Conservation (phyloP, 1,284 basidiomycete genomes). For the Puccinia triticina region DNA sequence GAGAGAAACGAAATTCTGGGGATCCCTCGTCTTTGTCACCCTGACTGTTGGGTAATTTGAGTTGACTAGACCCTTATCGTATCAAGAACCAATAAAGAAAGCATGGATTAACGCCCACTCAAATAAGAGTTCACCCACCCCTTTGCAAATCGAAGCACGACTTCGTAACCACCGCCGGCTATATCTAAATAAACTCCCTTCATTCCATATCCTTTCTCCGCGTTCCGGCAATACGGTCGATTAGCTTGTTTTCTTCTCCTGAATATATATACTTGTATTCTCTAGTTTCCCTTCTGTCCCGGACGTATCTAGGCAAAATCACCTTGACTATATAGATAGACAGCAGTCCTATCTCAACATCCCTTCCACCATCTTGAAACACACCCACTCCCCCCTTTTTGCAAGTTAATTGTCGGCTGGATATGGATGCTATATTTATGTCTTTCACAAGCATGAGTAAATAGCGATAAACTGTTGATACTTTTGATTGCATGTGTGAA, state of each 20-base stretch:
- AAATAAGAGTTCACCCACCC: neutral
- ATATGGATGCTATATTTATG: too few species aligned
- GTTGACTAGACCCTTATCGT: neutral
- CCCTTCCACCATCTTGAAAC: too few species aligned
- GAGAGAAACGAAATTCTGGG: neutral
- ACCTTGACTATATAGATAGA: neutral
- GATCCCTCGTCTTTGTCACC: neutral
- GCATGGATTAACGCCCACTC: neutral
- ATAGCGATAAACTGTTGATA: too few species aligned
- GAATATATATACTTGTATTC: slow-evolving; percentile 1
- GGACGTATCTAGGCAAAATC: neutral
- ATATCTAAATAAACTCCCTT: neutral
- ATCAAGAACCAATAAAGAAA: neutral
- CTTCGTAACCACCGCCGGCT: neutral
- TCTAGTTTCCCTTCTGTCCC: neutral
- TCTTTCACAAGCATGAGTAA: too few species aligned
- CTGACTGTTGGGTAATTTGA: neutral
- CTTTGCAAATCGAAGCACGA: neutral
- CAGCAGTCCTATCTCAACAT: too few species aligned
- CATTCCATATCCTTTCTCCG: neutral
- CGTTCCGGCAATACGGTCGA: too few species aligned
- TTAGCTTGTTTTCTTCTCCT: too few species aligned
- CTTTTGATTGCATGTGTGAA: too few species aligned
- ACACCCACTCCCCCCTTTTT: too few species aligned
- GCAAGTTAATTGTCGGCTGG: too few species aligned